phyloP scores from a whole-genome alignment of 1,284 basidiomycete genomes.

The Ustilago xerochloae region DNA sequence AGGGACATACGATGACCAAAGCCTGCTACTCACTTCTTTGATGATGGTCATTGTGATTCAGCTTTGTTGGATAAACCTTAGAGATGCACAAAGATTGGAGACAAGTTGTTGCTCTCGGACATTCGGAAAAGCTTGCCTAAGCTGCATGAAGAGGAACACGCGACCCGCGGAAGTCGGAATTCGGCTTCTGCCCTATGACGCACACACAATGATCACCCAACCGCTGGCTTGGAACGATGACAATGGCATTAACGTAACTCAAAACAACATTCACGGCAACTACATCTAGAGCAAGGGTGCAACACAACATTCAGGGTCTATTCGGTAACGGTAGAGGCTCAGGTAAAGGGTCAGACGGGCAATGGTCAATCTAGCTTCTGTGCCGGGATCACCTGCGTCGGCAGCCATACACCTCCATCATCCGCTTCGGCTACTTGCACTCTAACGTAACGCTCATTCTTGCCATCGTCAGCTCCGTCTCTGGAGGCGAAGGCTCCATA shows the following conservation, averaged over 20 bases:
- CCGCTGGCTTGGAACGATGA: no score
- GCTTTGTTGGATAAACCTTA: no score
- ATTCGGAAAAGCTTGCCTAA: slow-evolving; percentile 23
- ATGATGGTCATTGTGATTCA: no score
- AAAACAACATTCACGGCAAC: not conserved
- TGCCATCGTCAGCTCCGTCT: slow-evolving; percentile 29
- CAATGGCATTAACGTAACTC: not conserved
- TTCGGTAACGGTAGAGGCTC: no score
- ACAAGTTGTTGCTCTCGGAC: no score
- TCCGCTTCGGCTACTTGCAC: slow-evolving; percentile 39
- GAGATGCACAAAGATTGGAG: not conserved
- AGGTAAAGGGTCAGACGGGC: no score
- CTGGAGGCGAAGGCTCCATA: slow-evolving; percentile 37
- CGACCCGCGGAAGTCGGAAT: slow-evolving; percentile 9
- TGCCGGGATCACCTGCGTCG: slow-evolving; percentile 32
- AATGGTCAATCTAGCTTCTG: slow-evolving; percentile 13
- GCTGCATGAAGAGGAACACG: slow-evolving; percentile 9
- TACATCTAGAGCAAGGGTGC: not conserved
- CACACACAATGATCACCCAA: no score
- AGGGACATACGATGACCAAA: no score
- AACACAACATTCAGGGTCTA: no score
- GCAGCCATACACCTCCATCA: slow-evolving; percentile 35
- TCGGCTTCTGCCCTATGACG: slow-evolving; percentile 15
- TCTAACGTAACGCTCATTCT: slow-evolving; percentile 33
- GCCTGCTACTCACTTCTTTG: no score